Evolutionary conservation across 495 filamentous ascomycete genomes (phyloP).

Genomic region (Neurospora sp.): DNA sequence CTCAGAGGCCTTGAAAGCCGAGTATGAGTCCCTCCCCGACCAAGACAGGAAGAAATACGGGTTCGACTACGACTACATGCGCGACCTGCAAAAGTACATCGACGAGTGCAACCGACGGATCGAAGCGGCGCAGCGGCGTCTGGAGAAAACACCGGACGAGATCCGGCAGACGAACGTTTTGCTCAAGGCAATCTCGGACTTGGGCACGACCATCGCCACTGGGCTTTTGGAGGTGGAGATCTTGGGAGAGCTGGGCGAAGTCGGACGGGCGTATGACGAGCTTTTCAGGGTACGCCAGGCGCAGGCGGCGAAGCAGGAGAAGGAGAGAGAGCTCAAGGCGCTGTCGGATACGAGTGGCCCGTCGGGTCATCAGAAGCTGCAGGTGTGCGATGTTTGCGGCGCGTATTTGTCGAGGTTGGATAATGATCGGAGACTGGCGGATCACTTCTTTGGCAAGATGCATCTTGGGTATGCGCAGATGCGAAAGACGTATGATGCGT

Average conservation of each 20-base stretch:
- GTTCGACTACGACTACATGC: slow-evolving; percentile 93
- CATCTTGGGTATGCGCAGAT: slow-evolving; percentile 97
- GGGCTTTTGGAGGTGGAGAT: slow-evolving; percentile 79
- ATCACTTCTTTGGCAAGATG: slow-evolving; percentile 99
- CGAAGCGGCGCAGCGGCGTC: slow-evolving; percentile 72
- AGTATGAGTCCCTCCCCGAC: slow-evolving; percentile 63
- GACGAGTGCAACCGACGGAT: slow-evolving; percentile 95
- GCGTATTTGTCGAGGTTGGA: slow-evolving; percentile 86
- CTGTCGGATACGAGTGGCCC: slow-evolving; percentile 85
- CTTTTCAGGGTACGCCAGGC: slow-evolving; percentile 72
- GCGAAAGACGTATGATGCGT: slow-evolving; percentile 78
- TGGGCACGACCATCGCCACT: slow-evolving; percentile 66
- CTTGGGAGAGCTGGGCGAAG: slow-evolving; percentile 70
- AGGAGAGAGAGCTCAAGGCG: slow-evolving; percentile 84
- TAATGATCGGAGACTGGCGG: slow-evolving; percentile 85
- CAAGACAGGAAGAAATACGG: slow-evolving; percentile 68
- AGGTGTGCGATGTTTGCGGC: slow-evolving; percentile 94
- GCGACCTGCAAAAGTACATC: slow-evolving; percentile 91
- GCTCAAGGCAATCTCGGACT: slow-evolving; percentile 79
- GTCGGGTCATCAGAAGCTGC: slow-evolving; percentile 94
- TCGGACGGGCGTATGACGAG: slow-evolving; percentile 74
- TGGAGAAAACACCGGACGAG: slow-evolving; percentile 98
- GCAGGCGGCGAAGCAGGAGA: slow-evolving; percentile 71
- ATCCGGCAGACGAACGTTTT: slow-evolving; percentile 91
- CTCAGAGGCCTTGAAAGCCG: slow-evolving; percentile 73